Base-by-base conservation (phyloP, 345 rosid genomes). In the Acer campestre region DNA sequence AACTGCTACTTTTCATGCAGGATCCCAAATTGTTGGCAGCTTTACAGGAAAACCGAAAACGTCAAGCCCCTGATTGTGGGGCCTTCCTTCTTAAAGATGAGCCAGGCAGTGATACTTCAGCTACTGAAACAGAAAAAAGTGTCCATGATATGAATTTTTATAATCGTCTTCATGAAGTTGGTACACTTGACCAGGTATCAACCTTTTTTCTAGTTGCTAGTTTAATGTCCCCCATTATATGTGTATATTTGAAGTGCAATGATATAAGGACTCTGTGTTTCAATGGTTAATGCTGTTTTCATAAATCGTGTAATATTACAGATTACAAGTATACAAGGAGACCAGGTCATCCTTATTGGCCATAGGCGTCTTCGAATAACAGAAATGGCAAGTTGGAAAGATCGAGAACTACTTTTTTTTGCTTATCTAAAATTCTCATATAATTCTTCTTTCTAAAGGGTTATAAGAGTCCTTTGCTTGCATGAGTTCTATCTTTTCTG, bases 31-130 rank as follows among this genome's bases (percentile, higher is more conserved):
- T 96, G 75, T 83, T 94, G 48, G 97, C 97, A 78, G 99, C 99
- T 78, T 86, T 96, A 70, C 99, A 92, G 75, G 99, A 96, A 84
- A 88, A 84, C 83, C 85, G 89, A 67, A 96, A 92, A 78, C 82
- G 99, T 78, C 98, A 94, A 84, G 98, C 99, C 72, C 99, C 99
- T 10, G 94, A 96, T 86, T 94, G 95, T 20, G 98, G 99, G 67
- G 97, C 99, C 35, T 94, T 96, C 87, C 98, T 96, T 86, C 80
- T 96, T 49, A 94, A 96, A 88, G 98, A 96, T 85, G 97, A 90
- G 72, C 84, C 91, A 10, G 94, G 85, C 67, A 76, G 88, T 79
- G 98, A 94, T 86, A 81, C 97, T 81, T 80, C 93, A 62, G 84
- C 85, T 74, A 77, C 92, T 64, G 98, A 94, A 64, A 49, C 88